These are phyloP conservation scores for Cladophialophora carrionii DNA, from an alignment of 2,329 filamentous ascomycete genomes.

Conservation along the genomic window DNA sequence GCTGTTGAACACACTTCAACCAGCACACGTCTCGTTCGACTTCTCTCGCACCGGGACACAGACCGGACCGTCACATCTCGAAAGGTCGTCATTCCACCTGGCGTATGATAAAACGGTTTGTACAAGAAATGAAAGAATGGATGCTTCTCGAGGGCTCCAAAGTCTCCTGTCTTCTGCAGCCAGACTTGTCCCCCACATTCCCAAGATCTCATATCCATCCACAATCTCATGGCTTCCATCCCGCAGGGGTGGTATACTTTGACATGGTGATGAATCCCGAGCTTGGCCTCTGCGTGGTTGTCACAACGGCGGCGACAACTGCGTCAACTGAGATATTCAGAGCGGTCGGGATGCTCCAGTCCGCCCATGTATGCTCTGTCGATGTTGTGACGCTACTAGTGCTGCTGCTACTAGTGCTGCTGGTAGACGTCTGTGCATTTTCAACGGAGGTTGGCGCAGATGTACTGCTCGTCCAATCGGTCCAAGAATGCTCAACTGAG, in stretches of 20 bases:
- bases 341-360: constrained; percentile 5
- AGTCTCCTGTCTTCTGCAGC: background rate
- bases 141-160: background rate
- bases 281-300: constrained; percentile 14
- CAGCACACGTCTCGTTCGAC: too few relatives aligned
- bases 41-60: too few relatives aligned
- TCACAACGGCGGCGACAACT: constrained; percentile 12
- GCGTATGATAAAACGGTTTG: constrained; percentile 9
- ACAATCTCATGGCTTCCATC: constrained; percentile 24
- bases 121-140: constrained; percentile 29
- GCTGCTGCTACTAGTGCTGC: background rate
- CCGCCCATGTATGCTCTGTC: constrained; percentile 3
- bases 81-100: background rate
- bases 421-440: background rate
- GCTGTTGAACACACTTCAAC: background rate
- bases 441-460: constrained; percentile 2
- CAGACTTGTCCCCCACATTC: background rate
- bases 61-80: background rate
- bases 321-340: background rate
- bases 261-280: constrained; percentile 31
- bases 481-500: constrained; percentile 3
- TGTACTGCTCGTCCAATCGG: constrained; percentile 3
- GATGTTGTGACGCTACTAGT: constrained; percentile 5
- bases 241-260: constrained; percentile 23
- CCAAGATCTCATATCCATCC: background rate